Conservation (phyloP, 192 early-diverging fungal species). For the Ambispora gerdemannii region DNA sequence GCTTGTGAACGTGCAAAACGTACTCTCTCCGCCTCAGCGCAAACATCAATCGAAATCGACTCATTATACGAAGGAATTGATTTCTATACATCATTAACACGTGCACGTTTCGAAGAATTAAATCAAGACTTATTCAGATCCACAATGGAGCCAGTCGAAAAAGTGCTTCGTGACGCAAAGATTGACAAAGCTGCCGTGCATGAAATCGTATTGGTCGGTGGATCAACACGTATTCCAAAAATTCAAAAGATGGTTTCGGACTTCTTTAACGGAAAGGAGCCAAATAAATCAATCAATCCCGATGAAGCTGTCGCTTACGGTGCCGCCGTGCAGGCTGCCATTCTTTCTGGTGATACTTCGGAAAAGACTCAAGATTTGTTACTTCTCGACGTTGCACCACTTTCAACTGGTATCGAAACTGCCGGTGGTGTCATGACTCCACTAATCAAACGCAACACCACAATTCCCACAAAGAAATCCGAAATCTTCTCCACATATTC, state of each 20-base stretch:
- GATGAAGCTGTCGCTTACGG: conserved; percentile 99
- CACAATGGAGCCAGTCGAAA: conserved; percentile 95
- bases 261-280: conserved; percentile 99
- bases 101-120: conserved; percentile 98
- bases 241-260: conserved; percentile 97
- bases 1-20: conserved; percentile 98
- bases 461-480: conserved; percentile 96
- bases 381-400: conserved; percentile 93
- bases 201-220: conserved; percentile 97
- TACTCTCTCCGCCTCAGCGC: conserved; percentile 88
- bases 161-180: conserved; percentile 95
- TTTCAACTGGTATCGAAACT: conserved; percentile 97
- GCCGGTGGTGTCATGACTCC: conserved; percentile 98
- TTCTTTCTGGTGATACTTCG: conserved; percentile 93
- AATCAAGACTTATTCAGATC: conserved; percentile 94
- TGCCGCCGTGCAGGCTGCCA: conserved; percentile 97
- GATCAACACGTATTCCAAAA: conserved; percentile 99
- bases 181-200: conserved; percentile 86
- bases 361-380: conserved; percentile 95
- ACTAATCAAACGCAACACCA: conserved; percentile 97
- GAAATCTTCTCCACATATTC: conserved; percentile 97
- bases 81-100: conserved; percentile 97
- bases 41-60: conserved; percentile 94
- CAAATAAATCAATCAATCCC: conserved; percentile 98
- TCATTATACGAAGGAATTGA: conserved; percentile 97